Conservation (phyloP, 306 rosid species). For the Inga laurina region DNA sequence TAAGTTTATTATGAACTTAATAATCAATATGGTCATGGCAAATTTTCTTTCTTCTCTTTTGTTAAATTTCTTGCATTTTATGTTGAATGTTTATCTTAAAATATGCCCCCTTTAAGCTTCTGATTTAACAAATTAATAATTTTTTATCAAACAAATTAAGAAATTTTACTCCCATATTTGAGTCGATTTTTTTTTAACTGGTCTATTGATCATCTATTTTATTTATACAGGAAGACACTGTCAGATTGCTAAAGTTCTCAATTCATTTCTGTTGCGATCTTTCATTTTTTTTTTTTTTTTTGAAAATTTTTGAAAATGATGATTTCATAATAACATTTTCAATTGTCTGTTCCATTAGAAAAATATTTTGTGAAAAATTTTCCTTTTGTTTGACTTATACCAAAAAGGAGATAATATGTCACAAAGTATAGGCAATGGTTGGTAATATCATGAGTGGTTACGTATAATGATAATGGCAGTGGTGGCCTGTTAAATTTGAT, state of each 20-base stretch:
- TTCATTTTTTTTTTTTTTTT: no score
- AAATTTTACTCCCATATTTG: neutral
- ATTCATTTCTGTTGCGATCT: neutral
- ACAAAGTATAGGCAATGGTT: neutral
- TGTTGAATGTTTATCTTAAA: neutral
- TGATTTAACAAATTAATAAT: neutral
- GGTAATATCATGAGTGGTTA: neutral
- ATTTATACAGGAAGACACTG: neutral
- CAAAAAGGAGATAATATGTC: neutral
- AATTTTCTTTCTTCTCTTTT: constrained; percentile 8
- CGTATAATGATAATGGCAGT: neutral
- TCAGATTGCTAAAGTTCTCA: neutral
- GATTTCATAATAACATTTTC: neutral
- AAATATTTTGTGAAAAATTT: neutral
- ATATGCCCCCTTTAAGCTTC: neutral
- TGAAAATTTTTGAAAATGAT: neutral
- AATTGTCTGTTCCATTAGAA: neutral
- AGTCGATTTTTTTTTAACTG: neutral
- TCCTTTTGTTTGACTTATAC: neutral
- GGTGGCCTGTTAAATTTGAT: neutral
- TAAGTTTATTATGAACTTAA: neutral
- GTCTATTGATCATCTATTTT: neutral
- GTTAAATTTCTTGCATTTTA: neutral
- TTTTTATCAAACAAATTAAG: no score
- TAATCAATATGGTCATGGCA: constrained; percentile 16